A percentile compares a stretch with the other conserved stretches of the same genome.
phyloP scores from a whole-genome alignment of 1,139 yeast species.

The Candida frijolesensis region DNA sequence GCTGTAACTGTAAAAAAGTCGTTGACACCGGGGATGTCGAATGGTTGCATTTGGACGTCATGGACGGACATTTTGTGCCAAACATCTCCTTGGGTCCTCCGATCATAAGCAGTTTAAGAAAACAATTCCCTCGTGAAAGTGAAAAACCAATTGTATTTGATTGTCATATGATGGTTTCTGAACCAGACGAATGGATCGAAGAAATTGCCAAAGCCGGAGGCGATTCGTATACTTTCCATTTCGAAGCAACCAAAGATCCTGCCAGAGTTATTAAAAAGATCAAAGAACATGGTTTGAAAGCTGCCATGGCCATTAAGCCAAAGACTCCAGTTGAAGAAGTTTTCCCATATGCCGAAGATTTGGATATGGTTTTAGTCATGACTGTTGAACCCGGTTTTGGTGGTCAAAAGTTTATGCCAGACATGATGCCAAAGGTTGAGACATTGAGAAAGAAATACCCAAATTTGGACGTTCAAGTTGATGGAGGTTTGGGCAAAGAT shows the following conservation, averaged over 20 bases:
- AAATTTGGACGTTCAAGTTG: conserved; percentile 85
- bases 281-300: conserved; percentile 81
- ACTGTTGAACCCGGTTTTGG: conserved; percentile 99
- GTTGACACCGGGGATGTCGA: conserved; percentile 73
- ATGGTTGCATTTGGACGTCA: conserved; percentile 97
- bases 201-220: conserved; percentile 95
- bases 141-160: conserved; percentile 73
- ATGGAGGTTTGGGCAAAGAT: conserved; percentile 91
- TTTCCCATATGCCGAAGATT: conserved; percentile 69
- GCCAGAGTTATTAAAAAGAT: conserved; percentile 72
- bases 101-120: conserved; percentile 76
- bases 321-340: conserved; percentile 87
- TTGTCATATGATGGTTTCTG: conserved; percentile 98
- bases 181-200: conserved; percentile 94
- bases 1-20: conserved; percentile 82
- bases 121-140: conserved; percentile 63
- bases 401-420: conserved; percentile 93
- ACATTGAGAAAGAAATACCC: conserved; percentile 75
- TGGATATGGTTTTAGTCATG: conserved; percentile 95
- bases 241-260: conserved; percentile 89
- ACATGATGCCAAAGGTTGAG: conserved; percentile 95
- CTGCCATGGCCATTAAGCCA: conserved; percentile 94
- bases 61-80: conserved; percentile 99
- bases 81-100: conserved; percentile 94
- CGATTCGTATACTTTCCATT: conserved; percentile 94